These are phyloP conservation scores for Murraya koenigii DNA, from an alignment of 345 rosid species.

Conservation along the genomic window DNA sequence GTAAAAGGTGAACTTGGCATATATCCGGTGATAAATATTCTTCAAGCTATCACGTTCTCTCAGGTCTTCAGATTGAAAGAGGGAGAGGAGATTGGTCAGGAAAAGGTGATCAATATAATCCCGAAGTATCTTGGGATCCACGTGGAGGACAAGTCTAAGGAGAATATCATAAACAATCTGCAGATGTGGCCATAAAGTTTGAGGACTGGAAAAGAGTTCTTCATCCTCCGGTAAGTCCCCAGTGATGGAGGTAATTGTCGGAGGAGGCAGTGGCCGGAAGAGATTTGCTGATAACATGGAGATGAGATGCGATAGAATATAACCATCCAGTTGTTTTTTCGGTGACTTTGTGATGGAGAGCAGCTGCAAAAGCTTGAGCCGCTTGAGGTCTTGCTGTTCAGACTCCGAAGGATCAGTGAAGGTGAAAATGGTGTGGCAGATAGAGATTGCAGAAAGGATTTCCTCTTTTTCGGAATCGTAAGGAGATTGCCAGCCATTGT, in stretches of 20 bases:
- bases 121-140: conserved; percentile 41
- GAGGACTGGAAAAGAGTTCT: conserved; percentile 27
- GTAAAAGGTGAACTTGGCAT: conserved; percentile 43
- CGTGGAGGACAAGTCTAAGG: conserved; percentile 30
- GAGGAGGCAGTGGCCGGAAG: conserved; percentile 55
- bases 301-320: conserved; percentile 32
- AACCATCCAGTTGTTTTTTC: conserved; percentile 26
- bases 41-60: conserved; percentile 55
- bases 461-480: conserved; percentile 31
- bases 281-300: conserved; percentile 54
- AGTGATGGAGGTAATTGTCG: conserved; percentile 16
- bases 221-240: conserved; percentile 43
- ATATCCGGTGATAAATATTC: conserved; percentile 58
- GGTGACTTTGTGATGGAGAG: conserved; percentile 34
- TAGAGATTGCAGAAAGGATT: conserved; percentile 31
- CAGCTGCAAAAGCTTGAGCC: conserved; percentile 44
- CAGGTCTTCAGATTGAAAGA: conserved; percentile 60
- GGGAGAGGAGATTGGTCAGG: conserved; percentile 38
- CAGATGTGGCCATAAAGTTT: conserved; percentile 53
- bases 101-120: conserved; percentile 39
- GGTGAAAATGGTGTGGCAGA: conserved; percentile 40
- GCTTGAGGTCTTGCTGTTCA: conserved; percentile 45
- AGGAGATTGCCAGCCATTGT: conserved; percentile 10
- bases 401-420: conserved; percentile 52
- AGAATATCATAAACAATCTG: conserved; percentile 49